phyloP scores from a whole-genome alignment of 2,329 filamentous ascomycete genomes.

The Exserohilum rostratum region DNA sequence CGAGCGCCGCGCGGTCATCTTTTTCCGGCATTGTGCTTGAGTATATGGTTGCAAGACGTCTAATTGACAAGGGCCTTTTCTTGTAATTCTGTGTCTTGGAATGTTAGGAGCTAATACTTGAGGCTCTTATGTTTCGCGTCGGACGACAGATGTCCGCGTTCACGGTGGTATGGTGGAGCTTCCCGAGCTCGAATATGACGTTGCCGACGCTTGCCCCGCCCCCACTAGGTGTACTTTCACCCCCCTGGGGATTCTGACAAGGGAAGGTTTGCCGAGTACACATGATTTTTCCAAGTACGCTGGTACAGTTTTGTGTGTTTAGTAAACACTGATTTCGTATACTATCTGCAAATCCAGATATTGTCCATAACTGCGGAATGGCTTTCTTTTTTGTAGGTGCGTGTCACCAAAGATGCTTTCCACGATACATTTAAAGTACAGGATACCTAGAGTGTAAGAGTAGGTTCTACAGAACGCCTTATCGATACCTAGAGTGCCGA shows the following conservation, averaged over 20 bases:
- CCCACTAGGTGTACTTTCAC: constrained; percentile 11
- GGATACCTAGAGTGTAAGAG: too few species aligned
- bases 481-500: too few species aligned
- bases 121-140: constrained; percentile 4
- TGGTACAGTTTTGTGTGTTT: too few species aligned
- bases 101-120: too few species aligned
- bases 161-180: constrained; percentile 11
- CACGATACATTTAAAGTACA: too few species aligned
- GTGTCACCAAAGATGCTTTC: too few species aligned
- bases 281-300: neutral
- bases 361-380: too few species aligned
- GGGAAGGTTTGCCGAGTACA: constrained; percentile 11
- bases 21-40: constrained; percentile 40
- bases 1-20: constrained; percentile 52
- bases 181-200: constrained; percentile 16
- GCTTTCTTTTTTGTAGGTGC: too few species aligned
- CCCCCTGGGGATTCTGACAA: neutral
- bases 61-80: neutral
- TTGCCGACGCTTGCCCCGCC: constrained; percentile 16
- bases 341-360: too few species aligned
- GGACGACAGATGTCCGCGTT: constrained; percentile 23
- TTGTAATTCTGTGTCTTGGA: too few species aligned
- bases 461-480: too few species aligned
- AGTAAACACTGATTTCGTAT: too few species aligned
- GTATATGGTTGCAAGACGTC: neutral